These are phyloP conservation scores for Didymella arachidicola DNA, from an alignment of 2,329 filamentous ascomycete genomes.

Conservation along the genomic window DNA sequence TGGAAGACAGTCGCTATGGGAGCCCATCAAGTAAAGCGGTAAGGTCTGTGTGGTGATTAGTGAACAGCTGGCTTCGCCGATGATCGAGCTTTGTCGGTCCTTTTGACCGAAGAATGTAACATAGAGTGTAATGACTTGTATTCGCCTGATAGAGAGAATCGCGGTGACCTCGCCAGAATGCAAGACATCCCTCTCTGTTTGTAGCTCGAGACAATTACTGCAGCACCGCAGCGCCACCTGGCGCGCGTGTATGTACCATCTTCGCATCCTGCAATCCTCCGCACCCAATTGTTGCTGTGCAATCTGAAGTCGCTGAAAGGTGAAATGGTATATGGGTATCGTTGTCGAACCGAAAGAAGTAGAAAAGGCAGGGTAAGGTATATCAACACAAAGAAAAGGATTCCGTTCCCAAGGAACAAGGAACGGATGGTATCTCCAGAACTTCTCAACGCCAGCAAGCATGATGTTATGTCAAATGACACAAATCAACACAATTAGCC, in stretches of 20 bases:
- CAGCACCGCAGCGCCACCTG: conserved; percentile 24
- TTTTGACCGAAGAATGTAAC: background rate
- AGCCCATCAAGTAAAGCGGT: conserved; percentile 5
- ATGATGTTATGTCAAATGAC: conserved; percentile 19
- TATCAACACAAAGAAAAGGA: conserved; percentile 34
- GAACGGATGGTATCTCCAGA: conserved; percentile 43
- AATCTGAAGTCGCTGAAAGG: conserved; percentile 37
- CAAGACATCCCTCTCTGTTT: conserved; percentile 19
- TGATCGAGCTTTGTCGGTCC: background rate
- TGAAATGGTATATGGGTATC: conserved; percentile 50
- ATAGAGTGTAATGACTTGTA: conserved; percentile 15
- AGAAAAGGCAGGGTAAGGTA: conserved; percentile 28
- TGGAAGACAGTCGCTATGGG: conserved; percentile 4
- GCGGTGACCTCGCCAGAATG: conserved; percentile 11
- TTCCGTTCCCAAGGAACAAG: conserved; percentile 30
- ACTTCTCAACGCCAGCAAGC: conserved; percentile 33
- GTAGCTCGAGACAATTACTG: conserved; percentile 30
- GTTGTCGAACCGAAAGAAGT: conserved; percentile 40
- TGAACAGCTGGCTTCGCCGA: conserved; percentile 1
- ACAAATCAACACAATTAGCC: conserved; percentile 27
- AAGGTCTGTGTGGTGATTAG: conserved; percentile 3
- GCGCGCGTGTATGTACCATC: conserved; percentile 26
- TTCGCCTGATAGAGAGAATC: conserved; percentile 7
- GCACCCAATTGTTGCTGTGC: conserved; percentile 33
- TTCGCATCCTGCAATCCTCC: conserved; percentile 27